phyloP scores from a whole-genome alignment of 371 early-diverging fungal genomes.

The Mucor saturninus region DNA sequence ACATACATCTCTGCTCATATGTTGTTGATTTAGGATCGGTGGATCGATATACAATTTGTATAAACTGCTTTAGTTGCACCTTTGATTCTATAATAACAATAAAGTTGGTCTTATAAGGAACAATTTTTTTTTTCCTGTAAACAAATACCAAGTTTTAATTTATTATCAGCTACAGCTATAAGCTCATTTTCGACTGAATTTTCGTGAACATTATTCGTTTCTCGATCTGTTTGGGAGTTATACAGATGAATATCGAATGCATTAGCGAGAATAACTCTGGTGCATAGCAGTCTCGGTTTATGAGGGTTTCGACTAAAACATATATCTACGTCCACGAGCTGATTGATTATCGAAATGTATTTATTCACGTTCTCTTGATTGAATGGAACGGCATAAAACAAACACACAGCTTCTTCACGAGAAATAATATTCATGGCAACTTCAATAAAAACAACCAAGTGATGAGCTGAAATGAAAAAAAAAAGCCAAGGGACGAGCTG shows the following conservation, averaged over 20 bases:
- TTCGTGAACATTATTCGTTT: not conserved
- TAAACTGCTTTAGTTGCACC: not conserved
- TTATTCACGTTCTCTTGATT: conserved; percentile 15
- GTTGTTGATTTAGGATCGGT: not conserved
- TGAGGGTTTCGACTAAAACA: conserved; percentile 23
- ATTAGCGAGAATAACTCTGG: conserved; percentile 15
- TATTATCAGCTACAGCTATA: not conserved
- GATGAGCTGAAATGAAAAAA: not conserved
- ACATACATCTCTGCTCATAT: conserved; percentile 12
- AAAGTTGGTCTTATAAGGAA: not conserved
- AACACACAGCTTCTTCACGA: conserved; percentile 13
- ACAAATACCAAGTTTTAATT: not conserved
- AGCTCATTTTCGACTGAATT: not conserved
- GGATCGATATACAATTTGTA: not conserved
- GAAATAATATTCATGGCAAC: conserved; percentile 13
- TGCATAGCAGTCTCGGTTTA: conserved; percentile 14
- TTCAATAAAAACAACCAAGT: not conserved
- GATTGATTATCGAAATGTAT: conserved; percentile 19
- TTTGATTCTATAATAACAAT: not conserved
- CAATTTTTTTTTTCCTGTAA: not conserved
- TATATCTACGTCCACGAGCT: conserved; percentile 18
- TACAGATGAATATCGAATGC: conserved; percentile 14
- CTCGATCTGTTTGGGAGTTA: not conserved
- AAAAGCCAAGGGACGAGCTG: no score
- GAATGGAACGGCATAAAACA: conserved; percentile 14